Conservation (phyloP, 2,329 filamentous ascomycete species). For the Colletotrichum godetiae region DNA sequence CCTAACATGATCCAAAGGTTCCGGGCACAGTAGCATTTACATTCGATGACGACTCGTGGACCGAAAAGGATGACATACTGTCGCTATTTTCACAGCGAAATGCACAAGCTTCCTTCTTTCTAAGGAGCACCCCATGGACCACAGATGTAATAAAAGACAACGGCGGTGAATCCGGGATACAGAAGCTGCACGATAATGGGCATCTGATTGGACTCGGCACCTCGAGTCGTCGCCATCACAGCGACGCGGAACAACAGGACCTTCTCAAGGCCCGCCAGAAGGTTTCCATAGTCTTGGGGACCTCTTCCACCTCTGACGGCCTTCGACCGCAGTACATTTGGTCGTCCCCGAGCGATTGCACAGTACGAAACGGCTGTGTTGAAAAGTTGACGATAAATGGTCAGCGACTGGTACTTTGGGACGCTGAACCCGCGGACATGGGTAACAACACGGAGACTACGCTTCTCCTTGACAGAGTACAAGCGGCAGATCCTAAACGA, state of each 20-base stretch:
- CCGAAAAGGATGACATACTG: constrained; percentile 1
- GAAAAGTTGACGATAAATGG: constrained; percentile 2
- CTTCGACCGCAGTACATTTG: neutral
- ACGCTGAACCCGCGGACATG: neutral
- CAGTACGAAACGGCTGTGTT: constrained; percentile 10
- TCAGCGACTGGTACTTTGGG: constrained; percentile 1
- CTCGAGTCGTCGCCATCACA: neutral
- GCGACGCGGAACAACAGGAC: neutral
- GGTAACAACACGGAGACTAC: neutral
- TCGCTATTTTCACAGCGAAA: neutral
- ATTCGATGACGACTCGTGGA: constrained; percentile 3
- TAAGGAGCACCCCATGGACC: neutral
- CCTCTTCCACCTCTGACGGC: neutral
- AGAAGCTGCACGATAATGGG: neutral
- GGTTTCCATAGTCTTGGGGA: neutral
- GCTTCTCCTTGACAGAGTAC: neutral
- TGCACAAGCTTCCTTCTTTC: constrained; percentile 6
- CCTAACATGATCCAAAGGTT: neutral
- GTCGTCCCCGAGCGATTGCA: neutral
- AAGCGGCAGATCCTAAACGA: neutral
- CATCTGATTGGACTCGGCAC: constrained; percentile 2
- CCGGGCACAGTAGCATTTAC: constrained; percentile 14
- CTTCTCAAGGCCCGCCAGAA: neutral
- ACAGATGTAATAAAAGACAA: neutral
- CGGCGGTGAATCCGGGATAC: neutral